Percentiles rank a stretch among this genome's conserved stretches.
Conservation (phyloP, 331 rosid genomes). For the Telfairia occidentalis region DNA sequence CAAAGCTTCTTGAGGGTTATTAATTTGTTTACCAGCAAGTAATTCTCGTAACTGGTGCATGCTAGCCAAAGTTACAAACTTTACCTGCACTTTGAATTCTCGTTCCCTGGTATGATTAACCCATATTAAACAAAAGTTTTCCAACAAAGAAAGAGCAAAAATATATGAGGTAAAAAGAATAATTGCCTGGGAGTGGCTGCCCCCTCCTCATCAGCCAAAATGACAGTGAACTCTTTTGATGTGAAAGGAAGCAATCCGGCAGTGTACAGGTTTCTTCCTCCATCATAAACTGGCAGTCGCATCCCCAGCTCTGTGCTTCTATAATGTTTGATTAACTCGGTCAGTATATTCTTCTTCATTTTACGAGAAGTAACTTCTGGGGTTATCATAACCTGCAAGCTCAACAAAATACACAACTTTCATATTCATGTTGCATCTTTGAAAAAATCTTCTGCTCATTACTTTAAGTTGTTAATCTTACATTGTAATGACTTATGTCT, state of each 20-base stretch:
- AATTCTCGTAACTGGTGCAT: slow-evolving; percentile 85
- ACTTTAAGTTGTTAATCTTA: slow-evolving; percentile 5
- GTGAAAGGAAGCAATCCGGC: slow-evolving; percentile 84
- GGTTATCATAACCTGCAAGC: slow-evolving; percentile 59
- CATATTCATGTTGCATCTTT: neutral
- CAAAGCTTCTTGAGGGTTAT: slow-evolving; percentile 92
- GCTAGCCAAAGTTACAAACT: slow-evolving; percentile 78
- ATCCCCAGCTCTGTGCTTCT: slow-evolving; percentile 62
- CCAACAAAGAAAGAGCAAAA: neutral
- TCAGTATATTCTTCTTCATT: slow-evolving; percentile 80
- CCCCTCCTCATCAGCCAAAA: slow-evolving; percentile 70
- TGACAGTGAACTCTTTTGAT: slow-evolving; percentile 62
- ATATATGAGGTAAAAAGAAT: neutral
- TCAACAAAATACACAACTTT: neutral
- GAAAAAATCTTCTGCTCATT: neutral
- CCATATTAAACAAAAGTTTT: slow-evolving; percentile 5
- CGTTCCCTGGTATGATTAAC: slow-evolving; percentile 52
- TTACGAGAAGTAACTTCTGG: slow-evolving; percentile 85
- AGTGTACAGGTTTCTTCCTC: slow-evolving; percentile 79
- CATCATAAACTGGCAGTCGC: slow-evolving; percentile 92
- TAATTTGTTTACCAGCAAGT: slow-evolving; percentile 73
- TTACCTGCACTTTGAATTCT: slow-evolving; percentile 70
- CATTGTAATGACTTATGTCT: slow-evolving; percentile 25
- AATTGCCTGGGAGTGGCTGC: slow-evolving; percentile 50
- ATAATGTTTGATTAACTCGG: slow-evolving; percentile 52